These are phyloP conservation scores for Kluyveromyces sp. DNA, from an alignment of 1,139 yeast genomes.

Conservation along the genomic window DNA sequence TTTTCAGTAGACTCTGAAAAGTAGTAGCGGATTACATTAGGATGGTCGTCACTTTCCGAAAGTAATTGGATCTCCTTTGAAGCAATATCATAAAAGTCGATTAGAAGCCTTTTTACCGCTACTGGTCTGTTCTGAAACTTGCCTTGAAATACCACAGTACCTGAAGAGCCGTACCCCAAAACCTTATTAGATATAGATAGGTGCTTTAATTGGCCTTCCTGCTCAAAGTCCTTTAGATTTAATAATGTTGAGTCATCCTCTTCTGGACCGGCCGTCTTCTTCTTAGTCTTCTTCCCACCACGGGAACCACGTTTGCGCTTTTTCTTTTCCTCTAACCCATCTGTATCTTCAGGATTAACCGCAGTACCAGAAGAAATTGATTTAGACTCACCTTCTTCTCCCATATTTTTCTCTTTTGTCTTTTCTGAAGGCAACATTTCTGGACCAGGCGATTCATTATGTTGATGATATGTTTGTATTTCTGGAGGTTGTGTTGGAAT, in stretches of 20 bases:
- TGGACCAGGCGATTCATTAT: neutral
- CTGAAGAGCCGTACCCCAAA: constrained; percentile 93
- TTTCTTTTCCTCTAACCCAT: constrained; percentile 24
- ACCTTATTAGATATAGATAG: constrained; percentile 62
- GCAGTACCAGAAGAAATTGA: constrained; percentile 1
- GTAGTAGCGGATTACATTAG: constrained; percentile 86
- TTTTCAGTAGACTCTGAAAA: constrained; percentile 86
- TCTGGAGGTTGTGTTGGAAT: constrained; percentile 11
- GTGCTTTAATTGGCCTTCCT: constrained; percentile 35
- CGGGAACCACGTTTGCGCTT: constrained; percentile 80
- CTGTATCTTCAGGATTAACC: constrained; percentile 5
- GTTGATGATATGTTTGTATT: constrained; percentile 6
- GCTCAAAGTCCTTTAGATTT: constrained; percentile 13
- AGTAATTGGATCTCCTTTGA: constrained; percentile 84
- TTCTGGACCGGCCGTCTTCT: constrained; percentile 25
- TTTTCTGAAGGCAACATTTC: no score
- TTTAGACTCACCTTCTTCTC: neutral
- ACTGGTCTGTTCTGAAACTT: constrained; percentile 88
- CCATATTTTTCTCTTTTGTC: neutral
- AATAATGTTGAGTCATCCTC: constrained; percentile 16
- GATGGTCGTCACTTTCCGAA: constrained; percentile 95
- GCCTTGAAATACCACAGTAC: constrained; percentile 90
- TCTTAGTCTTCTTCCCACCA: constrained; percentile 65
- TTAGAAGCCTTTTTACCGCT: constrained; percentile 88
- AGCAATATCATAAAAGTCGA: constrained; percentile 91